Conservation (phyloP, 345 rosid genomes). For the Populus deltoides region DNA sequence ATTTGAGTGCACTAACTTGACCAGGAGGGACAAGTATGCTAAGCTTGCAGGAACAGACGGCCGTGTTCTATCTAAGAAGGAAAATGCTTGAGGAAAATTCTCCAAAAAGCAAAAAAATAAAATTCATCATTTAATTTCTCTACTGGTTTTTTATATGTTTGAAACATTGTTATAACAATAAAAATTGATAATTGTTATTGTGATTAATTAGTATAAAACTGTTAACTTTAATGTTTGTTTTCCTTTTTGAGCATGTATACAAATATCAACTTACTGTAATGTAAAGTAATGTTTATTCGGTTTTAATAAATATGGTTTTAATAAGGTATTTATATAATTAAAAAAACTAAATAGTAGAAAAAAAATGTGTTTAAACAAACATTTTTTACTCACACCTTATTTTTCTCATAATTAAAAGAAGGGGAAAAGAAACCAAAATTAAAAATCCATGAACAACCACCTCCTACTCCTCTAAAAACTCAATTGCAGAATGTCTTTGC, state of each 20-base stretch:
- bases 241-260: background rate
- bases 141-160: background rate
- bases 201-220: background rate
- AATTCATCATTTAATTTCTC: background rate
- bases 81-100: slow-evolving; percentile 17
- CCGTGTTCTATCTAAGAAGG: slow-evolving; percentile 48
- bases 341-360: no score
- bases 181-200: background rate
- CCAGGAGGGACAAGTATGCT: slow-evolving; percentile 91
- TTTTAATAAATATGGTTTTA: no score
- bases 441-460: no score
- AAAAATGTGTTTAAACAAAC: no score
- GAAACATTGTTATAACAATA: background rate
- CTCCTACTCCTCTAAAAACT: no score
- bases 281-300: background rate
- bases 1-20: slow-evolving; percentile 84
- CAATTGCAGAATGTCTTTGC: no score
- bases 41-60: slow-evolving; percentile 92
- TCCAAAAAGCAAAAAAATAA: background rate
- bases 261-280: background rate
- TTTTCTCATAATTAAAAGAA: no score
- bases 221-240: background rate
- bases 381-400: no score
- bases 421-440: no score
- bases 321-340: no score